Evolutionary conservation across 345 rosid species (phyloP).

Genomic region (Linum trigynum): DNA sequence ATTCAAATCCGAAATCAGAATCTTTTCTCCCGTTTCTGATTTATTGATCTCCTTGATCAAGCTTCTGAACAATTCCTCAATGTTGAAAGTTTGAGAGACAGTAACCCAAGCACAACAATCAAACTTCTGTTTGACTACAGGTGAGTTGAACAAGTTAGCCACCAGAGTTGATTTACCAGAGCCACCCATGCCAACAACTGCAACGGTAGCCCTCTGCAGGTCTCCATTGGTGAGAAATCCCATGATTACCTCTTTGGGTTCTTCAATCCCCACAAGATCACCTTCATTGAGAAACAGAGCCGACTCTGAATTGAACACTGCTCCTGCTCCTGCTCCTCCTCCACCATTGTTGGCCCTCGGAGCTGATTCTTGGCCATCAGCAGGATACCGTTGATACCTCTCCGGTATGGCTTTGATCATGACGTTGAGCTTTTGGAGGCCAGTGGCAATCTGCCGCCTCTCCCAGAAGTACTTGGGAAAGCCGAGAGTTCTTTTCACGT

Average conservation of each 20-base stretch:
- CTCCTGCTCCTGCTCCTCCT: no score
- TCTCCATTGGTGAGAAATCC: neutral
- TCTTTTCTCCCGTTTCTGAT: neutral
- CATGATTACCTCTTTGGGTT: neutral
- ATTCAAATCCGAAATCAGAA: neutral
- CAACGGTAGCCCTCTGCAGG: neutral
- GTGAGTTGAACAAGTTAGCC: neutral
- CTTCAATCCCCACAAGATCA: conserved; percentile 7
- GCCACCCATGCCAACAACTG: conserved; percentile 13
- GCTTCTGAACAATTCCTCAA: neutral
- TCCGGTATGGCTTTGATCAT: neutral
- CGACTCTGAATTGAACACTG: neutral
- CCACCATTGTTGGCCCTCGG: neutral
- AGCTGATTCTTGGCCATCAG: neutral
- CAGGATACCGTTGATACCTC: neutral
- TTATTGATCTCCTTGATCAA: neutral
- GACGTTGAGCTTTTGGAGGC: neutral
- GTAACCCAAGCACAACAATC: conserved; percentile 2
- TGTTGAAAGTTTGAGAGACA: conserved; percentile 2
- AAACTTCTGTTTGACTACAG: neutral
- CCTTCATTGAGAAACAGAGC: conserved; percentile 2
- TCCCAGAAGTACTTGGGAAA: neutral
- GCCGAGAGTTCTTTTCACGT: neutral
- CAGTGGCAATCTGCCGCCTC: neutral
- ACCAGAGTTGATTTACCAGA: conserved; percentile 5